Evolutionary conservation across 352 stramenopile species (phyloP).

Genomic region (Globisporangium apiculatum): DNA sequence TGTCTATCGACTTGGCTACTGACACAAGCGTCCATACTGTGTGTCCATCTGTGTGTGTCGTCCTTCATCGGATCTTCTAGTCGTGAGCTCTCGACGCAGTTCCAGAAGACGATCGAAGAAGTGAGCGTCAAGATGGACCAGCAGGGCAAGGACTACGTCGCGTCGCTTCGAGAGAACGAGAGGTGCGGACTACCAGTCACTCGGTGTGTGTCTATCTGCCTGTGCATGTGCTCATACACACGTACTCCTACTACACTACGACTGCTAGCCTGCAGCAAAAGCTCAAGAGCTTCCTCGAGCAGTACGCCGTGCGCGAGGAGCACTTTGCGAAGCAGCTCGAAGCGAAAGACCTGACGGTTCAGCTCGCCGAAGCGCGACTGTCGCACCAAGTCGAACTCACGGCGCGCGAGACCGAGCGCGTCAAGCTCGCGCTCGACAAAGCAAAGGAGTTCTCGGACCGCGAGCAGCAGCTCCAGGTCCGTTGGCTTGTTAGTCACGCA

Average conservation of each 20-base stretch:
- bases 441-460: conserved; percentile 75
- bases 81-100: conserved; percentile 64
- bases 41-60: too few relatives aligned
- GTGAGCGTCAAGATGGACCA: conserved; percentile 87
- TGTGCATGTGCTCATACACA: not conserved
- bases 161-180: conserved; percentile 82
- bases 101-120: conserved; percentile 85
- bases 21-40: too few relatives aligned
- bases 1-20: too few relatives aligned
- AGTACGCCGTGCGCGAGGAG: conserved; percentile 75
- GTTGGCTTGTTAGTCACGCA: not conserved
- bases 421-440: conserved; percentile 76
- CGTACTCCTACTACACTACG: not conserved
- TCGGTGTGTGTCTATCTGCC: not conserved
- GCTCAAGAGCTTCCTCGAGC: conserved; percentile 75
- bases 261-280: conserved; percentile 71
- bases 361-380: conserved; percentile 78
- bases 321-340: conserved; percentile 80
- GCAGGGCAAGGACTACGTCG: conserved; percentile 77
- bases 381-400: conserved; percentile 76
- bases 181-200: conserved; percentile 12
- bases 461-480: conserved; percentile 66
- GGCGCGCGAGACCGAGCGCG: conserved; percentile 52
- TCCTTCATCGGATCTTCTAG: conserved; percentile 14
- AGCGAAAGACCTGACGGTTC: conserved; percentile 73